Base-by-base conservation (phyloP, 345 rosid genomes). In the Pistacia vera region DNA sequence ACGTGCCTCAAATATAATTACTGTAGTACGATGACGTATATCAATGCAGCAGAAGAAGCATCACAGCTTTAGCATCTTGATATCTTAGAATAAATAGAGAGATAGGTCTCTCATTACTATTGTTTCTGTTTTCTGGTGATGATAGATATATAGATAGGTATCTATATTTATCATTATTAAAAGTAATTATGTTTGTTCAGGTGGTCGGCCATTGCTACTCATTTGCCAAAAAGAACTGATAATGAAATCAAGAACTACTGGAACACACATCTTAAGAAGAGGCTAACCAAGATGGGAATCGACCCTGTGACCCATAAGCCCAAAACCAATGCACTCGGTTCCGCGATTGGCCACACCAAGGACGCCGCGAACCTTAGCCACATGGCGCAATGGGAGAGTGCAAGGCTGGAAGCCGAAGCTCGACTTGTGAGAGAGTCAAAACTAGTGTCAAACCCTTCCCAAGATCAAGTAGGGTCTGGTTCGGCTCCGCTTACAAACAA, bases 201-300 rank as follows among this genome's bases (percentile, higher is more conserved):
- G 83, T 86, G 90, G 90, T 84, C 90, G 4, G 83, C 86, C 0
- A 86, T 86, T 28, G 90, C 90, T 3, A 56, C 85, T 10, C 81
- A 84, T 65, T 75, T 86, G 68, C 87, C 87, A 3, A 81, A 77
- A 30, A 76, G 89, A 62, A 86, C 89, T 7, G 89, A 86, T 49
- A 86, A 86, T 33, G 86, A 86, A 75, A 86, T 86, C 69, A 86
- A 86, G 83, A 86, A 86, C 65, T 82, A 86, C 46, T 86, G 89
- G 89, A 86, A 86, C 76, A 84, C 90, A 2, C 86, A 84, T 71
- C 76, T 86, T 5, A 86, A 82, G 83, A 86, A 86, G 58, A 74
- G 81, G 65, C 61, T 86, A 51, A 69, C 70, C 8, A 80, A 77
- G 36, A 84, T 84, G 87, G 89, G 89, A 11, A 80, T 80, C 5